Percentiles rank a stretch among this genome's conserved stretches.
Evolutionary conservation across 2,329 filamentous ascomycete species (phyloP).

Genomic region (Hypoxylon sp.): DNA sequence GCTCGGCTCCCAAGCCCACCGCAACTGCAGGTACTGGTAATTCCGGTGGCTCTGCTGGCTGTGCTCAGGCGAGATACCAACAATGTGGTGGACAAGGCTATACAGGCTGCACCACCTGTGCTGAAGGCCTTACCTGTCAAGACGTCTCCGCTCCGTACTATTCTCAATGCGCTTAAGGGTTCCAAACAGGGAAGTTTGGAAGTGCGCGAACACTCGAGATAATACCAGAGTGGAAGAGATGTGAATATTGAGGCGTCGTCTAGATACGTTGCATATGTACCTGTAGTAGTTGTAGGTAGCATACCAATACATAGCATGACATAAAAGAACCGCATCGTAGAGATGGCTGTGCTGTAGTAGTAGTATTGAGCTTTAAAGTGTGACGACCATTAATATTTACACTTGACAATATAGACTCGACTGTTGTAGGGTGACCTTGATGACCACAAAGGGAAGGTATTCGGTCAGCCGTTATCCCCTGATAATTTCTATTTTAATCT

Average conservation of each 20-base stretch:
- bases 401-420: too few species aligned
- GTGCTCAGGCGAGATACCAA: conserved; percentile 55
- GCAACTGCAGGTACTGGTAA: conserved; percentile 35
- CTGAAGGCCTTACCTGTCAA: conserved; percentile 55
- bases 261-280: conserved; percentile 1
- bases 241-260: neutral
- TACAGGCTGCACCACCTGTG: conserved; percentile 60
- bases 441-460: too few species aligned
- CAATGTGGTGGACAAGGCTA: conserved; percentile 61
- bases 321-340: neutral
- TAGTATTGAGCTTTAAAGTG: neutral
- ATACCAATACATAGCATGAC: conserved; percentile 2
- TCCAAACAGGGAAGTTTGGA: neutral
- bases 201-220: neutral
- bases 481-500: too few species aligned
- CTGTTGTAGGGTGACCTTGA: too few species aligned
- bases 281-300: too few species aligned
- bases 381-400: neutral
- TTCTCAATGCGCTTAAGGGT: conserved; percentile 55
- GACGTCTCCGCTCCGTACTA: conserved; percentile 59
- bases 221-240: neutral
- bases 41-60: conserved; percentile 48
- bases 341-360: neutral
- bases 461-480: neutral
- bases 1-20: conserved; percentile 40